phyloP scores from a whole-genome alignment of 164 flowering plant genomes.

The Berberis thunbergii region DNA sequence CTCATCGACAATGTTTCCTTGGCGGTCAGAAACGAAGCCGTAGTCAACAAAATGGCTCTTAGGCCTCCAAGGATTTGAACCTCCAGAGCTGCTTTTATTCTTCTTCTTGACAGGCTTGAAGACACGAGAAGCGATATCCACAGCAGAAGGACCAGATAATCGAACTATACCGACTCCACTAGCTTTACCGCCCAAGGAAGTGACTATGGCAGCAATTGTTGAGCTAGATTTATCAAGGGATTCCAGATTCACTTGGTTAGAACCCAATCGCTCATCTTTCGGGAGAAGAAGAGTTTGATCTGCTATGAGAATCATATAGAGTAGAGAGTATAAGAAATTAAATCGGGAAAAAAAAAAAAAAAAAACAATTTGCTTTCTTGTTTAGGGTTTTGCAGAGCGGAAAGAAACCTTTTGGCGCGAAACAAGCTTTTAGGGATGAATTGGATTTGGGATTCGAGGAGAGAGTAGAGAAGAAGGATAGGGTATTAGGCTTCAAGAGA shows the following conservation, averaged over 20 bases:
- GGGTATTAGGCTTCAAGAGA: slow-evolving; percentile 11
- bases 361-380: not conserved
- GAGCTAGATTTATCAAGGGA: slow-evolving; percentile 28
- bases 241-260: slow-evolving; percentile 1
- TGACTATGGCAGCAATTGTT: slow-evolving; percentile 91
- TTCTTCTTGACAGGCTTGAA: slow-evolving; percentile 41
- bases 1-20: slow-evolving; percentile 76
- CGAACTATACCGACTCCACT: slow-evolving; percentile 90
- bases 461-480: slow-evolving; percentile 11
- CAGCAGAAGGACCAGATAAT: slow-evolving; percentile 75
- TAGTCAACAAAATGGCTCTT: slow-evolving; percentile 82
- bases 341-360: not conserved
- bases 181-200: slow-evolving; percentile 76
- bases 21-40: slow-evolving; percentile 60
- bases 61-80: slow-evolving; percentile 47
- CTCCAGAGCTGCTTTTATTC: slow-evolving; percentile 18
- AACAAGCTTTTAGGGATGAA: slow-evolving; percentile 10
- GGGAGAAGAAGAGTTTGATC: slow-evolving; percentile 25
- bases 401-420: slow-evolving; percentile 11
- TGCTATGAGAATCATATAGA: slow-evolving; percentile 5
- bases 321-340: not conserved
- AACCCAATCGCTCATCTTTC: slow-evolving; percentile 35
- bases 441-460: slow-evolving; percentile 13
- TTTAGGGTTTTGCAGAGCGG: not conserved
- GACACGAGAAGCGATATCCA: slow-evolving; percentile 44